phyloP scores from a whole-genome alignment of 352 stramenopile species.

The Achlya hypogyna region DNA sequence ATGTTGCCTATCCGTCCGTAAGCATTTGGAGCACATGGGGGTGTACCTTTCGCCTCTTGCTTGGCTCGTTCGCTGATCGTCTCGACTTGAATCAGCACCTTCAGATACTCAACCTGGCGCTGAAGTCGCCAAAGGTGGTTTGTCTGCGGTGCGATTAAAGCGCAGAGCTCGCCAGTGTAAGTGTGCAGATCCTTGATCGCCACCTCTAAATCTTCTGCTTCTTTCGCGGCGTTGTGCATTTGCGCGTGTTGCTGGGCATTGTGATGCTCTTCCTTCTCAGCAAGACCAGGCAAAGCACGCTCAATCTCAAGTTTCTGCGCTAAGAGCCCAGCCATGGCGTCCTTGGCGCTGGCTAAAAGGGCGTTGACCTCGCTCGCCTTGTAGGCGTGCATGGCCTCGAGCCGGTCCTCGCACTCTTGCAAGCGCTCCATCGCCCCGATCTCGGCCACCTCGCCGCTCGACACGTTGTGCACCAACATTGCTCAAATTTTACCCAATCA shows the following conservation, averaged over 20 bases:
- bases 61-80: constrained; percentile 9
- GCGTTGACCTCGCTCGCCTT: background rate
- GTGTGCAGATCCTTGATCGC: background rate
- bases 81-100: constrained; percentile 12
- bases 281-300: background rate
- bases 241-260: background rate
- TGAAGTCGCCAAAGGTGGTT: background rate
- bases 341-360: background rate
- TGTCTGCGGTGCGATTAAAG: constrained; percentile 5
- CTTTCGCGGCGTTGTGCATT: background rate
- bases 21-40: background rate
- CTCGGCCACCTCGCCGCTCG: background rate
- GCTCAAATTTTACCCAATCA: background rate
- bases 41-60: background rate
- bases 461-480: background rate
- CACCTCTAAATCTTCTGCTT: background rate
- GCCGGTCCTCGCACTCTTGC: constrained; percentile 5
- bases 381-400: background rate
- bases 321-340: background rate
- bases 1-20: constrained; percentile 2
- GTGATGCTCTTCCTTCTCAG: background rate
- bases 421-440: background rate
- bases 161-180: constrained; percentile 10
- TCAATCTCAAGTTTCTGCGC: constrained; percentile 1
- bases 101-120: constrained; percentile 2